Conservation (phyloP, 345 rosid species). For the Aquilaria malaccensis region DNA sequence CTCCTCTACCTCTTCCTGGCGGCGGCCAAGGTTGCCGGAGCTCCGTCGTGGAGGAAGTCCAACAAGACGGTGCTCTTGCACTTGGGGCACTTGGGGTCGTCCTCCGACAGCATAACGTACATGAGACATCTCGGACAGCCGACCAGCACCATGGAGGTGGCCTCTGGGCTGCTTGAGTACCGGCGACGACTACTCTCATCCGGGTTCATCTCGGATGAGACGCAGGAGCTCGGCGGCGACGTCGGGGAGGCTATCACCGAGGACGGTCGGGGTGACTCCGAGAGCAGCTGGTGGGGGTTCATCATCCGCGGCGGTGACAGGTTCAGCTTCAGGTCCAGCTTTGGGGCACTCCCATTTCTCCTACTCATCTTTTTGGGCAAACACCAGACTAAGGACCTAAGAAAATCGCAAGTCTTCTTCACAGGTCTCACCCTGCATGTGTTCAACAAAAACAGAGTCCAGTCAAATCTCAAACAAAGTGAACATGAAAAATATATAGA, state of each 20-base stretch:
- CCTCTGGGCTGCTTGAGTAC: conserved; percentile 76
- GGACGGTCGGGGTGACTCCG: conserved; percentile 58
- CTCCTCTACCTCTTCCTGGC: conserved; percentile 31
- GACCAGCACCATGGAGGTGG: conserved; percentile 85
- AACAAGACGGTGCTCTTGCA: conserved; percentile 91
- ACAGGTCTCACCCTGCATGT: conserved; percentile 1
- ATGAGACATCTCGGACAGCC: conserved; percentile 91
- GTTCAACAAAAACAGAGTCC: conserved; percentile 8
- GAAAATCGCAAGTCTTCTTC: neutral
- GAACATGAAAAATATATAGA: no score
- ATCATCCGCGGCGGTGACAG: conserved; percentile 64
- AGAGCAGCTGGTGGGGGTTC: conserved; percentile 13
- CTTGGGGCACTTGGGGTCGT: conserved; percentile 76
- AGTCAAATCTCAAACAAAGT: neutral
- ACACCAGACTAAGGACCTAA: neutral
- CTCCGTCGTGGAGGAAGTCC: conserved; percentile 54
- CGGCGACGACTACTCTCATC: conserved; percentile 27
- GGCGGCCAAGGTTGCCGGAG: conserved; percentile 19
- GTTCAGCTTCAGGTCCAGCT: conserved; percentile 85
- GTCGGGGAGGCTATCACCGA: conserved; percentile 55
- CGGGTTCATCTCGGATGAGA: conserved; percentile 69
- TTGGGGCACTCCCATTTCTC: conserved; percentile 53
- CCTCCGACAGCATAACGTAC: conserved; percentile 90
- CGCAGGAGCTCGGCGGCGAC: conserved; percentile 90
- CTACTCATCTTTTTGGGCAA: conserved; percentile 55